phyloP scores from a whole-genome alignment of 768 basidiomycete species.

The Lactifluus rugatus region DNA sequence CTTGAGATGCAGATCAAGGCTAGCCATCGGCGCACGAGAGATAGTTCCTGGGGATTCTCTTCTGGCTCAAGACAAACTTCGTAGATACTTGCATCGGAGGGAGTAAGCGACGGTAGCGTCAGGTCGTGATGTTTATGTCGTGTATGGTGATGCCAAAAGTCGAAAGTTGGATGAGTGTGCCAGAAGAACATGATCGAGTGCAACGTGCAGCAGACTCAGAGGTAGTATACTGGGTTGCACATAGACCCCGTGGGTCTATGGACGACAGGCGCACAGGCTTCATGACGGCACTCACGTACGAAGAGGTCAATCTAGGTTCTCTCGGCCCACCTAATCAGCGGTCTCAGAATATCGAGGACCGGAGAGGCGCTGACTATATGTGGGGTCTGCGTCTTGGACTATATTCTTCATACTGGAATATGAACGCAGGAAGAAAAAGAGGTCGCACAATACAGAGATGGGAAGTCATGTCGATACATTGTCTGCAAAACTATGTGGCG shows the following conservation, averaged over 20 bases:
- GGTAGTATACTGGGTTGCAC: neutral
- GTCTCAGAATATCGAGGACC: neutral
- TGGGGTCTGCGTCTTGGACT: no score
- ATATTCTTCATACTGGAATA: neutral
- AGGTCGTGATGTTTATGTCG: neutral
- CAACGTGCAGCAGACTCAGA: neutral
- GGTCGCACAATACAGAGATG: no score
- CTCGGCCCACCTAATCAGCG: neutral
- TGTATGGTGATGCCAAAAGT: neutral
- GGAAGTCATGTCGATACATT: no score
- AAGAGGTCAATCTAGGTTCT: neutral
- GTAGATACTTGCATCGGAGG: neutral
- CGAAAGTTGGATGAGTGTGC: constrained; percentile 1
- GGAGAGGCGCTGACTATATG: neutral
- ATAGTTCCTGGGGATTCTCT: constrained; percentile 21
- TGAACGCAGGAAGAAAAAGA: neutral
- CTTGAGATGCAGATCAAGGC: constrained; percentile 19
- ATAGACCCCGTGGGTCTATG: neutral
- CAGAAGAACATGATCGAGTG: neutral
- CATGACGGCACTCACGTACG: neutral
- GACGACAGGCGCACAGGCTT: neutral
- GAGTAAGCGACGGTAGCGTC: neutral
- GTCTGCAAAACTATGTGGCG: no score
- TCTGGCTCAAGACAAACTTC: constrained; percentile 16
- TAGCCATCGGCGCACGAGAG: constrained; percentile 20